A percentile compares a stretch with the other conserved stretches of the same genome.
These are phyloP conservation scores for Apostasia ramifera DNA, from an alignment of 106 monocot species.

Conservation along the genomic window DNA sequence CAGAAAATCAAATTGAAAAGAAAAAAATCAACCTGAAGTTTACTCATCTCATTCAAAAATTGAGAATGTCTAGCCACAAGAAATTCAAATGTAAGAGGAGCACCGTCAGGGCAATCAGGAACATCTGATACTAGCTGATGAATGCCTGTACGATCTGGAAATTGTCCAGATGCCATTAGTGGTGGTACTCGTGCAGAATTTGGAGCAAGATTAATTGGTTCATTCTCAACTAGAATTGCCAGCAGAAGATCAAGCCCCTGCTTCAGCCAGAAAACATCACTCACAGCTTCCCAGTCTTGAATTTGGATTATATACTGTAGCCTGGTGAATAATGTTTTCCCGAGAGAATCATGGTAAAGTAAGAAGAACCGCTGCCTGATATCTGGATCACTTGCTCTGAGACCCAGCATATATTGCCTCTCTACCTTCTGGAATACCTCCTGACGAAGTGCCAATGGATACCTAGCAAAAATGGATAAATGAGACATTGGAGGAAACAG, in stretches of 20 bases:
- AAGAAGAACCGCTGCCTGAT: constrained; percentile 72
- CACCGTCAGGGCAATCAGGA: constrained; percentile 36
- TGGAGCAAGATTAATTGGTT: constrained; percentile 82
- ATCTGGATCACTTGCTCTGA: constrained; percentile 91
- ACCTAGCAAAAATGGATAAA: constrained; percentile 37
- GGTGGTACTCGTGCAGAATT: constrained; percentile 87
- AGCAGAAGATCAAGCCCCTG: constrained; percentile 95
- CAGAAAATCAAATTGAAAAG: not conserved
- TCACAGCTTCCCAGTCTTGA: constrained; percentile 97
- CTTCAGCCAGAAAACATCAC: constrained; percentile 97
- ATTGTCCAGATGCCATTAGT: constrained; percentile 50
- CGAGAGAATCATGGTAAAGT: constrained; percentile 82
- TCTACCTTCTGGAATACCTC: constrained; percentile 95
- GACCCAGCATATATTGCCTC: constrained; percentile 90
- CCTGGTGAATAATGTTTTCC: constrained; percentile 61
- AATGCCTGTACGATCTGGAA: constrained; percentile 36
- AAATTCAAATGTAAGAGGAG: constrained; percentile 66
- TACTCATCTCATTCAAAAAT: constrained; percentile 86
- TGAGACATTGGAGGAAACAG: not conserved
- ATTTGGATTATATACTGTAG: constrained; percentile 92
- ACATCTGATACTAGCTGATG: constrained; percentile 39
- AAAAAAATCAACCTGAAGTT: constrained; percentile 55
- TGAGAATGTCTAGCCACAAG: constrained; percentile 58
- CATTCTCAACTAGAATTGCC: constrained; percentile 88
- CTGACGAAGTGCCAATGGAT: constrained; percentile 59